phyloP scores from a whole-genome alignment of 345 rosid species.

The Lumnitzera racemosa region DNA sequence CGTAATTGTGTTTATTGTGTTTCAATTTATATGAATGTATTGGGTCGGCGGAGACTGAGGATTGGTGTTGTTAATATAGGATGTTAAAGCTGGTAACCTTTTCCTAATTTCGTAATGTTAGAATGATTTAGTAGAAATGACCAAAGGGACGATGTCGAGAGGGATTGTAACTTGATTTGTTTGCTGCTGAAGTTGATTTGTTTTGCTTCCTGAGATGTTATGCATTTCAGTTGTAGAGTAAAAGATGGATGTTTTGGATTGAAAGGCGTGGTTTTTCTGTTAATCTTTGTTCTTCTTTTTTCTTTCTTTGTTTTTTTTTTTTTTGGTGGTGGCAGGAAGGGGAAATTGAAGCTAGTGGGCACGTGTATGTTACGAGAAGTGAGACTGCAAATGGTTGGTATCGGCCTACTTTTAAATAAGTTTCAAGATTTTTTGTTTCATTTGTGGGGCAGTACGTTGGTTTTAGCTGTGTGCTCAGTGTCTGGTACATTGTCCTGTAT shows the following conservation, averaged over 20 bases:
- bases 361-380: constrained; percentile 16
- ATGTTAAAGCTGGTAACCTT: no score
- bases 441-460: not conserved
- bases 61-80: no score
- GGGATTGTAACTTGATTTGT: no score
- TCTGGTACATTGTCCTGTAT: no score
- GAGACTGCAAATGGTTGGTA: constrained; percentile 27
- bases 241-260: not conserved
- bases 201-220: no score
- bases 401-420: not conserved
- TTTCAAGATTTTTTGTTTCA: not conserved
- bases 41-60: no score
- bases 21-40: no score
- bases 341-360: constrained; percentile 20
- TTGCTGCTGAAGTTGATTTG: no score
- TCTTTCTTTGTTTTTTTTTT: not conserved
- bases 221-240: not conserved
- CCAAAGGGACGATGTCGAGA: no score
- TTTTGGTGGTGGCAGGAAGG: constrained; percentile 37
- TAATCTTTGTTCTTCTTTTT: constrained; percentile 3
- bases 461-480: no score
- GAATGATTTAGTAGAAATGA: no score
- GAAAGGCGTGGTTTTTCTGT: not conserved
- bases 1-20: not conserved
- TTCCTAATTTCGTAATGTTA: no score